These are phyloP conservation scores for Xylaria castorea DNA, from an alignment of 495 filamentous ascomycete genomes.

Conservation along the genomic window DNA sequence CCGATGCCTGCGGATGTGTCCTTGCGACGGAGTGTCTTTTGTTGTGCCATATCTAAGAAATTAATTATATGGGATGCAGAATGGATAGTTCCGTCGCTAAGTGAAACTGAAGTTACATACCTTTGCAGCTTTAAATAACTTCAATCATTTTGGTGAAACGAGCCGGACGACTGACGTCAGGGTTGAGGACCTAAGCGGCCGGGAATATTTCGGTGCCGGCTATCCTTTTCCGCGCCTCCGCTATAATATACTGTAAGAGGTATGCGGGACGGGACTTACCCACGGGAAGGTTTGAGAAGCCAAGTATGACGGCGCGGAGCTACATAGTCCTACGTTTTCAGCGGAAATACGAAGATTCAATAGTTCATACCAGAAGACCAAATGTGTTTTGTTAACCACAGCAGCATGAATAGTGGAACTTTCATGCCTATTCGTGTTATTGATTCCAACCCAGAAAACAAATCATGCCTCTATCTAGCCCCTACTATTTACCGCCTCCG, in stretches of 20 bases:
- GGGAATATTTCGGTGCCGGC: background rate
- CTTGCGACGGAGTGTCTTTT: slow-evolving; percentile 31
- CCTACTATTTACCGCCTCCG: background rate
- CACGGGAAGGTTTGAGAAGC: background rate
- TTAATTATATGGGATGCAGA: background rate
- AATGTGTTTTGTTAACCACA: background rate
- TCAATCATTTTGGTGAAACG: background rate
- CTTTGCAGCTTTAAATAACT: background rate
- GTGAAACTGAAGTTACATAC: background rate
- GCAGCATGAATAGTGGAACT: background rate
- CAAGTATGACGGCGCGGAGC: background rate
- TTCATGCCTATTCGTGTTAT: background rate
- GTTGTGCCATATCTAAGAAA: background rate
- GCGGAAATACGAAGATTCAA: background rate
- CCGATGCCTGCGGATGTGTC: slow-evolving; percentile 30
- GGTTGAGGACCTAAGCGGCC: background rate
- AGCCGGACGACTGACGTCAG: slow-evolving; percentile 6
- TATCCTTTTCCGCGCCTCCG: no score
- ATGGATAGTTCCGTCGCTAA: background rate
- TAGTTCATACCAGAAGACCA: background rate
- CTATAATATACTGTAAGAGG: no score
- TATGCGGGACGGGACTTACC: background rate
- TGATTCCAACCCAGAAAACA: background rate
- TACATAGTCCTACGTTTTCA: background rate
- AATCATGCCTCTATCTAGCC: background rate